Evolutionary conservation across 208 protist genomes (phyloP), one percentile per base, ranked within the genome.

Genomic region (Herpetomonas muscarum): DNA sequence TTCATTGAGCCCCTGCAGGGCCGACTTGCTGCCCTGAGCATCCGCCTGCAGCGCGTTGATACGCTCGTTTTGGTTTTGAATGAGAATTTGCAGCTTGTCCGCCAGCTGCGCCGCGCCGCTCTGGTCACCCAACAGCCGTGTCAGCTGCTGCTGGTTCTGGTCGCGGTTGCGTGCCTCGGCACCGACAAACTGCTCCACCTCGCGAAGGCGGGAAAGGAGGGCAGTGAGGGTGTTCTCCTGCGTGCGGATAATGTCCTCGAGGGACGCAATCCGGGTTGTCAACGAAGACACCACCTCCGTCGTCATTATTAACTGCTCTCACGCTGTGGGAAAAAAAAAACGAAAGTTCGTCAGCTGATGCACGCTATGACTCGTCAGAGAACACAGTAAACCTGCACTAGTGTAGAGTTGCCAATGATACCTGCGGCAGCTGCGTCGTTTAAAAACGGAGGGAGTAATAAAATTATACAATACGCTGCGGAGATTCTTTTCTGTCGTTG

Each of bases 181-280:
- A 2, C 63, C 70, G 30, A 85, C 55, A 64, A 75, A 75, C 57
- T 90, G 76, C 69, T 94, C 88, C n/a, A 92, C 64, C 51, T 80
- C 80, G 13, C 76, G 74, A 15, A 94, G 59, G 21, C 88, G 78
- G n/a, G 79, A 67, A n/a, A 94, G 74, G 0, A 91, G 48, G 6
- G 61, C 62, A 10, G 66, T 47, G 45, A 88, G 61, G 6, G 69
- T 81, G 12, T 81, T 74, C 64, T 91, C 88, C 55, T 86, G 81
- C 58, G 81, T 71, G 0, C 74, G 81, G 19, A 94, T 73, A 21
- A 92, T 79, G 46, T 92, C 81, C 67, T 94, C 84, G 49, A 94
- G 63, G 2, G 88, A 94, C 34, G 79, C 21, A n/a, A 87, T 60
- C 7, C 88, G 76, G 32, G 71, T 74, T 9, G 68, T 70, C 46